Evolutionary conservation across 495 filamentous ascomycete genomes (phyloP), one percentile per base, ranked within the genome.

Genomic region (Xylaria scruposa): DNA sequence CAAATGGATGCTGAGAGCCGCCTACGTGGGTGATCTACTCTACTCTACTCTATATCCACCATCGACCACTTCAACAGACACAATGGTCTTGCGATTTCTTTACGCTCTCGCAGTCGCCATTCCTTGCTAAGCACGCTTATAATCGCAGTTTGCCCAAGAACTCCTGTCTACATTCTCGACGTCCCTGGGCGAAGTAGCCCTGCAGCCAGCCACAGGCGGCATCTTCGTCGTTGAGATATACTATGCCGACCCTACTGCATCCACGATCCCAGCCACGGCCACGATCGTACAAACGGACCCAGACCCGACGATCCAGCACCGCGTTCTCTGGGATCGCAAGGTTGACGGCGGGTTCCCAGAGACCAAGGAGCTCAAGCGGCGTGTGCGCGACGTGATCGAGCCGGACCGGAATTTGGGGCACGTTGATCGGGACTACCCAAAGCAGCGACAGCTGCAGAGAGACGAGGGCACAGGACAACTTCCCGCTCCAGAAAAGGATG

Each of bases 151-250:
- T 82, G 94, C 92, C 56, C 96, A 99, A 89, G 96, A 99, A 82
- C 93, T 99, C 66, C 91, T 99, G 71, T 96, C 93, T n/a, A 99
- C 96, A 8, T 99, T 99, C 84, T 86, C 88, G 63, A 94, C 90
- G 15, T 85, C 90, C 68, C 86, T 99, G 0, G 94, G 95, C 58
- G 95, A 98, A 81, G 91, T 99, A 17, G 89, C 96, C n/a, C 89
- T 99, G 0, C 87, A 95, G 51, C 96, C 96, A 0, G 78, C 90
- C 21, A 97, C 93, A 0, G 95, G 96, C 31, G 96, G 96, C 0
- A 81, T 92, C 29, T 99, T 99, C 78, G 85, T 87, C 15, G 88
- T 97, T 6, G 86, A 90, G 60, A 88, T 94, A 47, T 40, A 58
- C 75, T 10, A 75, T 72, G 75, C 77, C 8, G 88, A 97, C 76